A percentile compares a stretch with the other conserved stretches of the same genome.
phyloP scores from a whole-genome alignment of 768 basidiomycete genomes.

The Exidia glandulosa region DNA sequence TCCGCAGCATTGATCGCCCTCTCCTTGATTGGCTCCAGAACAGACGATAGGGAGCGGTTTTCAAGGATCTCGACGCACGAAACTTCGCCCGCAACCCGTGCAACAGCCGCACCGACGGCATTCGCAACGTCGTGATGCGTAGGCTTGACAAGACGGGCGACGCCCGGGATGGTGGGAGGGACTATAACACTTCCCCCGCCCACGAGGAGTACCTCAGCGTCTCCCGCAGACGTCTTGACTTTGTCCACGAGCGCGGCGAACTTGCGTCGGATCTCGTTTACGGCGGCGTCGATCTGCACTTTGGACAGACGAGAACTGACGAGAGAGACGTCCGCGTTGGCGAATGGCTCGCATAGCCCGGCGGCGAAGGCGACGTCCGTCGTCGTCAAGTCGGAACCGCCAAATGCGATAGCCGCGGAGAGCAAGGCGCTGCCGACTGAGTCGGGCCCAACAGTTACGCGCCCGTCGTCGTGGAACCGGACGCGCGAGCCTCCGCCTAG shows the following conservation, averaged over 20 bases:
- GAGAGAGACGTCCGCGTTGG: slow-evolving; percentile 8
- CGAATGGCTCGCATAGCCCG: slow-evolving; percentile 16
- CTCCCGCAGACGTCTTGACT: slow-evolving; percentile 54
- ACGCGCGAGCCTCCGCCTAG: slow-evolving; percentile 55
- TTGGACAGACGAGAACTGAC: neutral
- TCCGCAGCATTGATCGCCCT: slow-evolving; percentile 21
- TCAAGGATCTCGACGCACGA: slow-evolving; percentile 27
- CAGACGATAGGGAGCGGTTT: slow-evolving; percentile 17
- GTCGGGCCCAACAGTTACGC: slow-evolving; percentile 48
- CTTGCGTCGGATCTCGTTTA: neutral
- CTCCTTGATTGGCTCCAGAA: slow-evolving; percentile 23
- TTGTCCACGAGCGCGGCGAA: slow-evolving; percentile 3
- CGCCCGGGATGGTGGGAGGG: slow-evolving; percentile 39
- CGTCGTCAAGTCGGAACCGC: slow-evolving; percentile 43
- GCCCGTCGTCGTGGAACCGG: slow-evolving; percentile 22
- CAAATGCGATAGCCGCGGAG: slow-evolving; percentile 42
- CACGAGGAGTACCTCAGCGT: slow-evolving; percentile 48
- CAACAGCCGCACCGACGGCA: slow-evolving; percentile 34
- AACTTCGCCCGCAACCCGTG: slow-evolving; percentile 52
- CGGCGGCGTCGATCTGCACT: neutral
- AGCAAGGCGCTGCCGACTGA: slow-evolving; percentile 49
- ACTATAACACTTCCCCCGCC: slow-evolving; percentile 56
- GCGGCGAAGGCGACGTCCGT: slow-evolving; percentile 47
- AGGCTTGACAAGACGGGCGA: slow-evolving; percentile 35
- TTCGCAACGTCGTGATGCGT: slow-evolving; percentile 31